These are phyloP conservation scores for Juncus effusus DNA, from an alignment of 176 grass and related monocot species.

Conservation along the genomic window DNA sequence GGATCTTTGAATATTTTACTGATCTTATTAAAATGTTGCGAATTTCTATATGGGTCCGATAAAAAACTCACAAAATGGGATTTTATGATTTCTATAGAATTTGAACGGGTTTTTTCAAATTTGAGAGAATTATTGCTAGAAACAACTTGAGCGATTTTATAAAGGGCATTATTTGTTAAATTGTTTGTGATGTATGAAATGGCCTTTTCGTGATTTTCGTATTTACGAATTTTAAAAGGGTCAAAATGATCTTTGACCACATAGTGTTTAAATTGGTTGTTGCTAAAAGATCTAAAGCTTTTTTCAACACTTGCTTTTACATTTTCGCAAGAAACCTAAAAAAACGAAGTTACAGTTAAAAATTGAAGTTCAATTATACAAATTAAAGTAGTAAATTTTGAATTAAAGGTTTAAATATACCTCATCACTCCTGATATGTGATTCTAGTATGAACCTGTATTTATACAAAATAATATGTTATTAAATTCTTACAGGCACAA, in stretches of 20 bases:
- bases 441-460: constrained; percentile 36
- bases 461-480: constrained; percentile 18
- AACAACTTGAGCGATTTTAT: constrained; percentile 28
- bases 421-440: constrained; percentile 29
- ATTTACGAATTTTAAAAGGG: constrained; percentile 16
- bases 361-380: neutral
- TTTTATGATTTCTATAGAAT: constrained; percentile 30
- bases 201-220: constrained; percentile 17
- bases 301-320: constrained; percentile 28
- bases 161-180: constrained; percentile 27
- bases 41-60: constrained; percentile 3
- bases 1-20: constrained; percentile 24
- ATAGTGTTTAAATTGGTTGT: constrained; percentile 15
- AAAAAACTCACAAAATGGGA: constrained; percentile 19
- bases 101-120: constrained; percentile 21
- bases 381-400: constrained; percentile 5
- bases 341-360: neutral
- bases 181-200: constrained; percentile 18
- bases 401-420: constrained; percentile 30
- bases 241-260: constrained; percentile 28
- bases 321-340: constrained; percentile 30
- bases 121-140: constrained; percentile 26
- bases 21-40: constrained; percentile 9
- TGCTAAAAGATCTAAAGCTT: constrained; percentile 21
- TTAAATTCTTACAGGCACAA: constrained; percentile 9